A percentile compares a stretch with the other conserved stretches of the same genome.
Evolutionary conservation across 1,284 basidiomycete species (phyloP).

Genomic region (Waitea zeae): DNA sequence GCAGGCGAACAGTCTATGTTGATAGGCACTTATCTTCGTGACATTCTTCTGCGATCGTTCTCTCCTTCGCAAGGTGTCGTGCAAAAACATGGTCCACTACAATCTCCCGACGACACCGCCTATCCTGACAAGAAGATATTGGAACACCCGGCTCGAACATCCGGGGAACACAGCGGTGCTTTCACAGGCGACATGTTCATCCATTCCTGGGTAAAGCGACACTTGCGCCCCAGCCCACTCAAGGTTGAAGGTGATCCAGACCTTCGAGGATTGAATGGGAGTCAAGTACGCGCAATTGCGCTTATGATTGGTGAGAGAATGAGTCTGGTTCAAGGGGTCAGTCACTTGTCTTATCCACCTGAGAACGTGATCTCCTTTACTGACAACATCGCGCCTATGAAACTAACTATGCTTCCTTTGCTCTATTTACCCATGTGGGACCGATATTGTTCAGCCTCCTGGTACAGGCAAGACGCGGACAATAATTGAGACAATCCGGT

Average conservation of each 20-base stretch:
- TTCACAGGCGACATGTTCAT: conserved; percentile 58
- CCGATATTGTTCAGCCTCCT: conserved; percentile 44
- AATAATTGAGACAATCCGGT: conserved; percentile 68
- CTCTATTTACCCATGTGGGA: too few species aligned
- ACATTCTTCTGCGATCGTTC: conserved; percentile 44
- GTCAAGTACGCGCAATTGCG: conserved; percentile 75
- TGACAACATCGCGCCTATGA: too few species aligned
- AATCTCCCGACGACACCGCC: not conserved
- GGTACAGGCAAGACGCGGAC: conserved; percentile 95
- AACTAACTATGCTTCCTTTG: conserved; percentile 3
- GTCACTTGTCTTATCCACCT: conserved; percentile 12
- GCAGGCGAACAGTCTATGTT: conserved; percentile 29
- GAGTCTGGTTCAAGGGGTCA: conserved; percentile 77
- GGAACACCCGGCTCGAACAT: conserved; percentile 13
- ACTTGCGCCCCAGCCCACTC: conserved; percentile 43
- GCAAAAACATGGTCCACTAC: not conserved
- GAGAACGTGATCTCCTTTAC: too few species aligned
- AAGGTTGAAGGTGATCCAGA: conserved; percentile 68
- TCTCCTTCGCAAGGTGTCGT: conserved; percentile 9
- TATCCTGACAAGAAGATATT: conserved; percentile 12
- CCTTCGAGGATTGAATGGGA: conserved; percentile 48
- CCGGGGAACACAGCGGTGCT: conserved; percentile 20
- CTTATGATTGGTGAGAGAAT: conserved; percentile 71
- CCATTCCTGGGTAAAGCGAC: conserved; percentile 58
- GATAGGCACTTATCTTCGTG: conserved; percentile 51